Conservation (phyloP, 495 filamentous ascomycete genomes). For the Talaromyces liani region DNA sequence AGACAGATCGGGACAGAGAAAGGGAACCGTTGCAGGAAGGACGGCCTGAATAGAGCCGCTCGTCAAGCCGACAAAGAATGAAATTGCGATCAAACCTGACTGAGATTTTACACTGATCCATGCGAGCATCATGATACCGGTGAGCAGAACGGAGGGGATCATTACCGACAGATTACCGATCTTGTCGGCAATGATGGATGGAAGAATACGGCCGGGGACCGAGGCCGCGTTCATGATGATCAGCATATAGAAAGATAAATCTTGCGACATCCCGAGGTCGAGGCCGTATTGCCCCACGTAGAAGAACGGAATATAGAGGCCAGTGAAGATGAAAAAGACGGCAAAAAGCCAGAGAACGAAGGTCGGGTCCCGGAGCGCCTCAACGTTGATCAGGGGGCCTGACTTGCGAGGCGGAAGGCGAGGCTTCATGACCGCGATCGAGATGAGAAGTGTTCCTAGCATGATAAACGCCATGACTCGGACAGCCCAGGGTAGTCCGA, state of each 20-base stretch:
- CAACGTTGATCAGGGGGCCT: conserved; percentile 18
- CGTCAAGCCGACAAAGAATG: neutral
- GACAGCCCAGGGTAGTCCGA: conserved; percentile 38
- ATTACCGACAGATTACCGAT: conserved; percentile 42
- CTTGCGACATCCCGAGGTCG: conserved; percentile 23
- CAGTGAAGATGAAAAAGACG: conserved; percentile 21
- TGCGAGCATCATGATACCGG: neutral
- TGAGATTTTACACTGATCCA: neutral
- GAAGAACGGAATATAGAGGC: conserved; percentile 28
- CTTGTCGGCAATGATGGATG: conserved; percentile 57
- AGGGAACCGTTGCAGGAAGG: neutral
- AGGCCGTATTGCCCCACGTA: conserved; percentile 29
- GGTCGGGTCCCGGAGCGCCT: conserved; percentile 45
- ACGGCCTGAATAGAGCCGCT: neutral
- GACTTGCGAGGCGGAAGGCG: conserved; percentile 18
- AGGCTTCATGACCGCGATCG: conserved; percentile 25
- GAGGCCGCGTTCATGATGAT: conserved; percentile 40
- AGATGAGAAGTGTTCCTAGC: conserved; percentile 21
- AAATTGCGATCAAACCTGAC: neutral
- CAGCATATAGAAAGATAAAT: conserved; percentile 33
- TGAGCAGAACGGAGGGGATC: conserved; percentile 2
- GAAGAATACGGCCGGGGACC: conserved; percentile 29
- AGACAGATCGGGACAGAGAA: neutral
- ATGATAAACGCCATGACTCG: conserved; percentile 33
- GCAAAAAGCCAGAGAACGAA: conserved; percentile 43